Base-by-base conservation (phyloP, 2,329 filamentous ascomycete species). In the Trichoderma sp. region DNA sequence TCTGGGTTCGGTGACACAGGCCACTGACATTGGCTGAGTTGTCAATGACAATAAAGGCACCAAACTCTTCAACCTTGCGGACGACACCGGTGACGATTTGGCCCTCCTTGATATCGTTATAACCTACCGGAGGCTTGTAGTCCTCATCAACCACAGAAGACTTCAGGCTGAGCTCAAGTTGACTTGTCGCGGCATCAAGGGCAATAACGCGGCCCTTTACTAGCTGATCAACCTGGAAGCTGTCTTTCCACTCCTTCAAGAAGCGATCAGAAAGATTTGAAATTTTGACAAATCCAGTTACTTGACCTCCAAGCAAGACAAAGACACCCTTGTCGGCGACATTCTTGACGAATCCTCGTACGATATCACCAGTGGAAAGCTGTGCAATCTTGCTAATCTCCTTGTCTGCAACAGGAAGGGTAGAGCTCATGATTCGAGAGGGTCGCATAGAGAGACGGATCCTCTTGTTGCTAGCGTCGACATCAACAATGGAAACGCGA, bases 211-310 rank as follows among this genome's bases (percentile, higher is more conserved):
- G 93, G 63, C 94, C 96, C 79, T 91, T 93, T 66, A 99, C 93
- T 6, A 99, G 85, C 79, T 98, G 94, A 75, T 97, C 93, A 59
- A 95, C 83, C 75, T 96, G 90, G 81, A 95, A 97, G 55, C 90
- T 84, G 43, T 92, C 88, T 81, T 97, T 96, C 96, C 96, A 99
- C 70, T 98, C 93, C 80, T 98, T 98, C 75, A 99, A 82, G 78
- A 90, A 99, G 8, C 88, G 87, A 77, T 99, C 96, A 0, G 94
- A 97, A 16, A 99, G 85, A 77, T 98, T 94, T 11, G 91, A 88
- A 65, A 98, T 90, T 73, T 92, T 91, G 59, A 97, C 91, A 75
- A 94, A 91, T 0, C 90, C 94, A 60, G 91, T 92, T 21, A 97
- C 85, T 71, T 91, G 89, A 21, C 92, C 91, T 54, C 94, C 94